phyloP scores from a whole-genome alignment of 352 stramenopile species.

The Lagenidium giganteum region DNA sequence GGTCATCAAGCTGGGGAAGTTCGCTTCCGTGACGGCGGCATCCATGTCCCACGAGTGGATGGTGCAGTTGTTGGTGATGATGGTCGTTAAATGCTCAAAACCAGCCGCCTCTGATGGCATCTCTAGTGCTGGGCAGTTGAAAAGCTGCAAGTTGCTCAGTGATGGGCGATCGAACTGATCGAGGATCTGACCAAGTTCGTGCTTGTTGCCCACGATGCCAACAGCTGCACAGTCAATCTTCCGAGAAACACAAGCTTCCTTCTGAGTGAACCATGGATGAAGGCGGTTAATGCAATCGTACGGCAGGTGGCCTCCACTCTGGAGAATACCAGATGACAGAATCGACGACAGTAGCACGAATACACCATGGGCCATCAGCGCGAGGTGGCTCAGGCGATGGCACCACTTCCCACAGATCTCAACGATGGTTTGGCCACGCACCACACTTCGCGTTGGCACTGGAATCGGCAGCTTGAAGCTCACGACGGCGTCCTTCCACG shows the following conservation, averaged over 20 bases:
- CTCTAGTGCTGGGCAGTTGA: slow-evolving; percentile 1
- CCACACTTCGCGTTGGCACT: no score
- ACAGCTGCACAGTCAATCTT: slow-evolving; percentile 3
- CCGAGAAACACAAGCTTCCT: slow-evolving; percentile 1
- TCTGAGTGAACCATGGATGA: slow-evolving; percentile 4
- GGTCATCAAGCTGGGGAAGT: neutral
- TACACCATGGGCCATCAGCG: no score
- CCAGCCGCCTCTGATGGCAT: neutral
- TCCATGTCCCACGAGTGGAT: neutral
- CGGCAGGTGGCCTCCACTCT: no score
- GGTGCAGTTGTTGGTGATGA: neutral
- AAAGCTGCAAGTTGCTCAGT: neutral
- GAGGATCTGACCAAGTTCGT: slow-evolving; percentile 1
- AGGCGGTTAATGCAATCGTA: slow-evolving; percentile 6
- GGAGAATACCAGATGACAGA: no score
- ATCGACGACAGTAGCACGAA: no score
- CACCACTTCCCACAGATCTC: no score
- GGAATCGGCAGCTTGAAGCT: no score
- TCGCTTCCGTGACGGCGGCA: neutral
- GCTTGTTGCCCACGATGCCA: neutral
- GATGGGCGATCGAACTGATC: neutral
- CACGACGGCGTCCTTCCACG: no score
- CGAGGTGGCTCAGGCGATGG: no score
- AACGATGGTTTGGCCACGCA: no score
- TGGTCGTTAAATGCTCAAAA: neutral